phyloP scores from a whole-genome alignment of 495 filamentous ascomycete species.

The Hypoxylon fragiforme region DNA sequence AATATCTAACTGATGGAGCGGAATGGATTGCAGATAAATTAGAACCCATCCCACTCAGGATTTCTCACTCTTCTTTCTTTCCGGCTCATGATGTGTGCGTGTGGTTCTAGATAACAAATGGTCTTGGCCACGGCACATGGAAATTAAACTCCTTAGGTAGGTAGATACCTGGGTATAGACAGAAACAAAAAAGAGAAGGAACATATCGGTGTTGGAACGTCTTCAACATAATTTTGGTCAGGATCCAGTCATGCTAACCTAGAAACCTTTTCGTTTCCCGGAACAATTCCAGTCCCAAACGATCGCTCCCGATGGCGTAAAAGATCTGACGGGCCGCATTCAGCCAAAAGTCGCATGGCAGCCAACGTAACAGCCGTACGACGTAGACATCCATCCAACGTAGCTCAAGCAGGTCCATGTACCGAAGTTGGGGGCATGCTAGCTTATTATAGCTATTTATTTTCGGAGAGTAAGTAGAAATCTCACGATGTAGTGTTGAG shows the following conservation, averaged over 20 bases:
- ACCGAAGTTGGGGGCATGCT: too few species aligned
- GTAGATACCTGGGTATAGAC: too few species aligned
- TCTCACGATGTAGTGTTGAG: slow-evolving; percentile 14
- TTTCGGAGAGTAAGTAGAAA: slow-evolving; percentile 7
- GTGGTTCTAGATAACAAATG: too few species aligned
- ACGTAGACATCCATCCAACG: slow-evolving; percentile 1
- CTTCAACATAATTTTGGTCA: too few species aligned
- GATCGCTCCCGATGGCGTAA: slow-evolving; percentile 19
- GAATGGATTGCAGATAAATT: too few species aligned
- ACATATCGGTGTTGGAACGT: too few species aligned
- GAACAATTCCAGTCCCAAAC: slow-evolving; percentile 3
- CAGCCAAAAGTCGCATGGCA: slow-evolving; percentile 17
- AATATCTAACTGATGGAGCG: not conserved
- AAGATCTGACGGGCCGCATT: slow-evolving; percentile 23
- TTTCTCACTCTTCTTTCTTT: too few species aligned
- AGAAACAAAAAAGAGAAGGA: too few species aligned
- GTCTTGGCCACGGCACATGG: slow-evolving; percentile 14
- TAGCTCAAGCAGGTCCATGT: not conserved
- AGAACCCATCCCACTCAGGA: too few species aligned
- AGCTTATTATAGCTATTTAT: slow-evolving; percentile 4
- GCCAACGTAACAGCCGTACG: slow-evolving; percentile 14
- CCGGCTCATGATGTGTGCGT: too few species aligned
- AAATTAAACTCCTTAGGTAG: too few species aligned
- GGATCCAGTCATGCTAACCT: too few species aligned
- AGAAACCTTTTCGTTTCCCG: not conserved